These are phyloP conservation scores for Podaxis pistillaris DNA, from an alignment of 768 basidiomycete genomes.

Conservation along the genomic window DNA sequence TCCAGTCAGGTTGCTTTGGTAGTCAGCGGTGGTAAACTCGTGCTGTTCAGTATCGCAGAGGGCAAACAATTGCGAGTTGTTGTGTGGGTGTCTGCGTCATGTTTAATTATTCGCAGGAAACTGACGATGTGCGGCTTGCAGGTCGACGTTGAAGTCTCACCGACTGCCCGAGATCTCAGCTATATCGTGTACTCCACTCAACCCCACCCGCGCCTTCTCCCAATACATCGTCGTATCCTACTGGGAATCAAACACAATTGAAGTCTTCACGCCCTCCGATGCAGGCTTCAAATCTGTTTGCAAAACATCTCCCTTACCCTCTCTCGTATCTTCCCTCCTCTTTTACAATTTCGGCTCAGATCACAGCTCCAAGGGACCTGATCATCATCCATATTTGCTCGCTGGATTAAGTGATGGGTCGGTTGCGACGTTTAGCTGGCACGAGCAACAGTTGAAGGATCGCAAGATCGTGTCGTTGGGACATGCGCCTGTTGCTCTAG, in stretches of 20 bases:
- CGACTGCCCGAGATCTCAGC: constrained; percentile 59
- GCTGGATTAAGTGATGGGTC: constrained; percentile 78
- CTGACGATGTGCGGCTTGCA: background rate
- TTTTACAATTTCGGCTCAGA: constrained; percentile 59
- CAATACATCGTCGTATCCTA: constrained; percentile 61
- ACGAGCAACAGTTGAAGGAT: constrained; percentile 40
- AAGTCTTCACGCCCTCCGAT: constrained; percentile 43
- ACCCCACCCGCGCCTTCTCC: constrained; percentile 45
- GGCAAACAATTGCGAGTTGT: constrained; percentile 24
- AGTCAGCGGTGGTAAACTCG: constrained; percentile 50
- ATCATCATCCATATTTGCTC: constrained; percentile 56
- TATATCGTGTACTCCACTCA: constrained; percentile 60
- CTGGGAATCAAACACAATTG: constrained; percentile 69
- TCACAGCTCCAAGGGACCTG: constrained; percentile 27
- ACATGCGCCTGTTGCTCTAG: constrained; percentile 60
- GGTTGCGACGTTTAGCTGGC: constrained; percentile 55
- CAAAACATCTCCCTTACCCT: constrained; percentile 35
- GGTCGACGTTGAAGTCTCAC: background rate
- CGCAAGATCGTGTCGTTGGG: constrained; percentile 66
- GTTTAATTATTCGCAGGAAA: too few species aligned
- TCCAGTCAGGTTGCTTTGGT: constrained; percentile 66
- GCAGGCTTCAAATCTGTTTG: constrained; percentile 29
- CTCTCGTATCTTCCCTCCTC: constrained; percentile 45
- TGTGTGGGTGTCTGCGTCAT: constrained; percentile 17
- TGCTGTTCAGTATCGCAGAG: constrained; percentile 47